A percentile compares a stretch with the other conserved stretches of the same genome.
Conservation (phyloP, 345 rosid species). For the Gossypium sturtianum region DNA sequence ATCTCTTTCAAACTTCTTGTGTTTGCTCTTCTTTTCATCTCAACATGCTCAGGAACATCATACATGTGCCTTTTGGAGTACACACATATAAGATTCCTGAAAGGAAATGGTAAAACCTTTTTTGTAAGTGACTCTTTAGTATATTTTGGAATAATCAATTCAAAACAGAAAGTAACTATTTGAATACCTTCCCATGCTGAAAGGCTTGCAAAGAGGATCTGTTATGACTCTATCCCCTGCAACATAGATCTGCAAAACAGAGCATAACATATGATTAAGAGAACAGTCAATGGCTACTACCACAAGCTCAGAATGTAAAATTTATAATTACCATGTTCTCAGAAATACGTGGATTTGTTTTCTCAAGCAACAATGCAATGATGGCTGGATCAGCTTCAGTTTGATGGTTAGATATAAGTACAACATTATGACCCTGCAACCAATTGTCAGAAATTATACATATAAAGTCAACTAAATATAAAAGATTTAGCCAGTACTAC, state of each 20-base stretch:
- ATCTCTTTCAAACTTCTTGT: slow-evolving; percentile 92
- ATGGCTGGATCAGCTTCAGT: slow-evolving; percentile 95
- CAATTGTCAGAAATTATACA: slow-evolving; percentile 11
- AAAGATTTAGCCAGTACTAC: neutral
- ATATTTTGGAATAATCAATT: slow-evolving; percentile 23
- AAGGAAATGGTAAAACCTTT: slow-evolving; percentile 17
- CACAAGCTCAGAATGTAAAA: slow-evolving; percentile 18
- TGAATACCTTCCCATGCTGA: slow-evolving; percentile 94
- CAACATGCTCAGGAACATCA: slow-evolving; percentile 84
- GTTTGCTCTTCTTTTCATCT: slow-evolving; percentile 83
- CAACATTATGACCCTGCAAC: slow-evolving; percentile 84
- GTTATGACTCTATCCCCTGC: slow-evolving; percentile 97
- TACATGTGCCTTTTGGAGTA: slow-evolving; percentile 90
- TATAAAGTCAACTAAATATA: neutral
- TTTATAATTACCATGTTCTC: slow-evolving; percentile 58
- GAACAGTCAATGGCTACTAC: slow-evolving; percentile 2
- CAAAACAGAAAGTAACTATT: neutral
- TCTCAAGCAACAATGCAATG: slow-evolving; percentile 82
- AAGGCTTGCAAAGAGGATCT: slow-evolving; percentile 98
- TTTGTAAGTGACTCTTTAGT: slow-evolving; percentile 13
- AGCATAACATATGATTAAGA: slow-evolving; percentile 16
- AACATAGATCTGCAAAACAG: slow-evolving; percentile 60
- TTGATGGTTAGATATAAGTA: slow-evolving; percentile 93
- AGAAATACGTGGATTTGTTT: slow-evolving; percentile 49
- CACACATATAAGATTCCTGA: slow-evolving; percentile 90